Conservation (phyloP, 257 asterid genomes). For the Solanum chiquidenum region DNA sequence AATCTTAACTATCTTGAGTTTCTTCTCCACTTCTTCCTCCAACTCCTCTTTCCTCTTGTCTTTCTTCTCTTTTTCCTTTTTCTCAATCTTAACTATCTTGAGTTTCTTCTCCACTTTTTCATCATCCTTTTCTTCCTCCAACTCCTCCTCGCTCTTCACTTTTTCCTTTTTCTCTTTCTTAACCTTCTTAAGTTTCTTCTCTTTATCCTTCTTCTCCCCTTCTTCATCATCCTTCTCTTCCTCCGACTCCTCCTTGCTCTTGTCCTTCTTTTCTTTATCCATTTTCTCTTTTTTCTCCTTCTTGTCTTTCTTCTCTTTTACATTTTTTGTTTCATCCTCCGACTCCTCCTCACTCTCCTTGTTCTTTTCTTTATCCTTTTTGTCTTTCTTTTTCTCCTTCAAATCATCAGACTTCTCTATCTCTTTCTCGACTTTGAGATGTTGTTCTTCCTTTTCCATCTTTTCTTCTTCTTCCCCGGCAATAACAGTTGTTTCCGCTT, state of each 20-base stretch:
- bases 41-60: neutral
- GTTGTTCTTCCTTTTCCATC: neutral
- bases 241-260: neutral
- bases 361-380: neutral
- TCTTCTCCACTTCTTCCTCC: neutral
- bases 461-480: neutral
- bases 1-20: neutral
- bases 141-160: neutral
- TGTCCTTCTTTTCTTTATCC: neutral
- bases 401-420: neutral
- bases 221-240: constrained; percentile 1
- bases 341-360: neutral
- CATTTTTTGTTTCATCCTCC: neutral
- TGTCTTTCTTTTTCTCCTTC: neutral
- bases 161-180: neutral
- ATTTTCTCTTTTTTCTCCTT: neutral
- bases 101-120: neutral
- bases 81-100: neutral
- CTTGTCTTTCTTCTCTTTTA: neutral
- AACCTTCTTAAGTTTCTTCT: neutral
- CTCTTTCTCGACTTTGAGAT: neutral
- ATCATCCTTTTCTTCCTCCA: neutral
- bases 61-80: neutral
- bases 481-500: neutral
- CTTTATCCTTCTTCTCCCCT: neutral